phyloP scores from a whole-genome alignment of 2,329 filamentous ascomycete genomes.

The Ophiostoma himal-ulmi region DNA sequence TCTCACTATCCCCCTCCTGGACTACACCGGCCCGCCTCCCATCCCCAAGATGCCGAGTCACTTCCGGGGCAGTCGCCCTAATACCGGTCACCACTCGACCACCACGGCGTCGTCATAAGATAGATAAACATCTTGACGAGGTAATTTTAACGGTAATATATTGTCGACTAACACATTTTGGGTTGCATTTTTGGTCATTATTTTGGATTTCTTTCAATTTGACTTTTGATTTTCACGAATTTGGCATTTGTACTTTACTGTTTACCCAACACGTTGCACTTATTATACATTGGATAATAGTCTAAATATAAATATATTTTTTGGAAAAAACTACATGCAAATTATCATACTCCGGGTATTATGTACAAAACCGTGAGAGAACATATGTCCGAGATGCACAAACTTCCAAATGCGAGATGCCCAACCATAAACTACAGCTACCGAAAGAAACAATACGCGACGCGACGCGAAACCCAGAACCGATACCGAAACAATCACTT shows the following conservation, averaged over 20 bases:
- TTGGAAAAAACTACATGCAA: slow-evolving; percentile 16
- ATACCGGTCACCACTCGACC: slow-evolving; percentile 18
- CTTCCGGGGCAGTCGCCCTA: slow-evolving; percentile 22
- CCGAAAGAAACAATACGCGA: background rate
- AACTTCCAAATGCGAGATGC: background rate
- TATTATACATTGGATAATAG: background rate
- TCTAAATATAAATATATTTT: background rate
- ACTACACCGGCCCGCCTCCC: slow-evolving; percentile 27
- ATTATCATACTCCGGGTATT: slow-evolving; percentile 20
- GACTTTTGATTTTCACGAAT: background rate
- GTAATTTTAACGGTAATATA: slow-evolving; percentile 2
- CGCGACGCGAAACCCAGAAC: background rate
- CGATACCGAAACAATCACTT: background rate
- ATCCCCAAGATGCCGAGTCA: slow-evolving; percentile 23
- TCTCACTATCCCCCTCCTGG: slow-evolving; percentile 71
- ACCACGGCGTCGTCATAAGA: slow-evolving; percentile 17
- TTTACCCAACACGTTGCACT: background rate
- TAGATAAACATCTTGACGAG: background rate
- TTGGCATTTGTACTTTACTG: background rate
- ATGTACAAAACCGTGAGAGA: slow-evolving; percentile 11
- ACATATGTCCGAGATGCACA: slow-evolving; percentile 10
- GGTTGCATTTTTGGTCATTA: background rate
- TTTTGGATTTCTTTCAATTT: background rate
- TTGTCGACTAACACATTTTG: background rate
- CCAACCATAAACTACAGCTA: background rate